Evolutionary conservation across 441 rosid genomes (phyloP), one percentile per base, ranked within the genome.

Genomic region (Capsella rubella): DNA sequence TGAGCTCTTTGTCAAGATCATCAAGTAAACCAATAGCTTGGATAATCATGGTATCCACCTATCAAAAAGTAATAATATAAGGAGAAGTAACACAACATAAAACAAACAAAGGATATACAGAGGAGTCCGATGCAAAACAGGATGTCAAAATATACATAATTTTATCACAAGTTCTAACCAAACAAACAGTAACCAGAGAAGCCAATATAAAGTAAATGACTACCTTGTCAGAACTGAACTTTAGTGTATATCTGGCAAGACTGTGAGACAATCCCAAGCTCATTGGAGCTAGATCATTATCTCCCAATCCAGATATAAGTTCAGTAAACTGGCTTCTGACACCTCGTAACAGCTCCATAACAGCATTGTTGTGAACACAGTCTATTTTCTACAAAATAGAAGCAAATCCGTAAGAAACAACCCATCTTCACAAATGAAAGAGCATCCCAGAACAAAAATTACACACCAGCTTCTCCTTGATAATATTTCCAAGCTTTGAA

Each of bases 141-240:
- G 1, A 51, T 39, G 11, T 51, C 16, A 57, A 1, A 55, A 55
- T 27, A 8, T 62, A 9, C 15, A 28, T 3, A 6, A 52, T 51
- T 21, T 7, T 25, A 25, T 7, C 46, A 66, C 13, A 37, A 40
- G 9, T 0, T 47, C 40, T 47, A 47, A 39, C 8, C 25, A 7
- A 49, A 69, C 34, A 29, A 45, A 25, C 6, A 7, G 35, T 25
- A 53, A 7, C 5, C 35, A 34, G 8, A 35, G 42, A 35, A 21
- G 8, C n/a, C 34, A 43, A 32, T 4, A 16, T 18, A 50, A 11
- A 63, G n/a, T 21, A 53, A 40, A 49, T 16, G 52, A 49, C 27
- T 82, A 94, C 99, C 97, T 95, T 92, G 46, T 92, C 98, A 67
- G 98, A 84, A 56, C 98, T 92, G 81, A 92, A 92, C 81, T 92